Evolutionary conservation across 106 monocot genomes (phyloP), one percentile per base, ranked within the genome.

Genomic region (Alisma plantagoaquatica): DNA sequence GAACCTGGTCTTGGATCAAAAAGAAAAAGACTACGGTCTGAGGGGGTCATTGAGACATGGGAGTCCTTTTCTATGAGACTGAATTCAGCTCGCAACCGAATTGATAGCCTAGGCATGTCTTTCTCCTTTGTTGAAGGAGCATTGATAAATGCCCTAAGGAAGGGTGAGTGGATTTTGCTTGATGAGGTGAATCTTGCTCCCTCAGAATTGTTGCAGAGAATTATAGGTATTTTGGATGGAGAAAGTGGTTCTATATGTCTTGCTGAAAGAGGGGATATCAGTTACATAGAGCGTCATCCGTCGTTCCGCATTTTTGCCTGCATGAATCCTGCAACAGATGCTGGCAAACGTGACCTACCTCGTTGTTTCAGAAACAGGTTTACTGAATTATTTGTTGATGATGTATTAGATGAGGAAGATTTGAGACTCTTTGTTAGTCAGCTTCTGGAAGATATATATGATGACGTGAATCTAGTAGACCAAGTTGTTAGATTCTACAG

Each of bases 101-200:
- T 82, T 42, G 44, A 56, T 65, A 46, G 75, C 16, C 33, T 64
- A 30, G 67, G 72, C 46, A 78, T 89, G 70, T 68, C 76, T 2
- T 96, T 96, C 59, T 75, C 78, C 49, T 96, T 89, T 78, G 81
- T 89, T 8, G 96, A 96, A 75, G 96, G 96, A 35, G 84, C 88
- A 60, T 96, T 96, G 70, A 53, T 96, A 55, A 76, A 81, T 32
- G 88, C 96, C 66, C 41, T 96, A 47, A 84, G 69, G 51, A 81
- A 50, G 51, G 96, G 89, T 18, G 70, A 96, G 22, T 96, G 96
- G 96, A 78, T 96, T 49, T 72, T 96, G 58, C 83, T 96, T 50
- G 96, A 96, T 81, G 96, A 96, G 68, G 71, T 96, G 12, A 96
- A 96, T 69, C 96, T 96, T 33, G 96, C 96, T 54, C 88, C 96